Percentiles rank a stretch among this genome's conserved stretches.
Conservation (phyloP, 495 filamentous ascomycete genomes). For the Chaetomidium leptoderma region DNA sequence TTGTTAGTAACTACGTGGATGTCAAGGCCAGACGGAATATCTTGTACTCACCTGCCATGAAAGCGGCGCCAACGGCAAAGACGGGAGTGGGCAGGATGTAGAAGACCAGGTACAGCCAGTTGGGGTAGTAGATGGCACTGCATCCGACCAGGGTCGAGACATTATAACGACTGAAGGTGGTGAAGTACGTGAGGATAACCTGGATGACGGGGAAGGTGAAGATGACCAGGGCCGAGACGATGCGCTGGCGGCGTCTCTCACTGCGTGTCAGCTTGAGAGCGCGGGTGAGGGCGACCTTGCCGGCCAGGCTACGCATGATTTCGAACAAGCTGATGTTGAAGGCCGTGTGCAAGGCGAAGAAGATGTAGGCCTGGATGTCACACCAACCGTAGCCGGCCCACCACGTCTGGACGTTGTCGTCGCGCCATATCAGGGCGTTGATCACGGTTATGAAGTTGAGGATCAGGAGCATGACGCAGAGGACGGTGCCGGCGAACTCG, state of each 20-base stretch:
- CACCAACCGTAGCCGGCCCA: conserved; percentile 75
- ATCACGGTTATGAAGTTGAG: conserved; percentile 64
- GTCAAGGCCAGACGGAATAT: background rate
- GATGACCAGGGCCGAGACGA: conserved; percentile 64
- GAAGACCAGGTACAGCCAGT: conserved; percentile 67
- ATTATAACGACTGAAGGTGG: conserved; percentile 66
- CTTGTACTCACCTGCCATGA: conserved; percentile 67
- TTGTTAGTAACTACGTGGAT: conserved; percentile 22
- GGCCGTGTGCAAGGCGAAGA: conserved; percentile 49
- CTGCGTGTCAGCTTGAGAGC: conserved; percentile 48
- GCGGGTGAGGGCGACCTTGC: conserved; percentile 61
- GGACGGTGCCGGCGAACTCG: conserved; percentile 57
- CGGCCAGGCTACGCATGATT: conserved; percentile 73
- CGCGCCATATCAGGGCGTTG: conserved; percentile 80
- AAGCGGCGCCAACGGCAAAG: conserved; percentile 57
- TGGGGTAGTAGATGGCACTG: conserved; percentile 55
- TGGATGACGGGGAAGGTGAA: conserved; percentile 62
- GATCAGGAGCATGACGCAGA: conserved; percentile 62
- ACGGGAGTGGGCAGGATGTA: conserved; percentile 63
- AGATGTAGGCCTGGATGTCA: conserved; percentile 71
- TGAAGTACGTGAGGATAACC: conserved; percentile 63
- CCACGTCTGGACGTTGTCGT: conserved; percentile 61
- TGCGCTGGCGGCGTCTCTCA: conserved; percentile 50
- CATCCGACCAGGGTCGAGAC: conserved; percentile 75
- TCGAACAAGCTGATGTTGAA: conserved; percentile 60